A percentile compares a stretch with the other conserved stretches of the same genome.
These are phyloP conservation scores for Westerdykella ornata DNA, from an alignment of 2,329 filamentous ascomycete species.

Conservation along the genomic window DNA sequence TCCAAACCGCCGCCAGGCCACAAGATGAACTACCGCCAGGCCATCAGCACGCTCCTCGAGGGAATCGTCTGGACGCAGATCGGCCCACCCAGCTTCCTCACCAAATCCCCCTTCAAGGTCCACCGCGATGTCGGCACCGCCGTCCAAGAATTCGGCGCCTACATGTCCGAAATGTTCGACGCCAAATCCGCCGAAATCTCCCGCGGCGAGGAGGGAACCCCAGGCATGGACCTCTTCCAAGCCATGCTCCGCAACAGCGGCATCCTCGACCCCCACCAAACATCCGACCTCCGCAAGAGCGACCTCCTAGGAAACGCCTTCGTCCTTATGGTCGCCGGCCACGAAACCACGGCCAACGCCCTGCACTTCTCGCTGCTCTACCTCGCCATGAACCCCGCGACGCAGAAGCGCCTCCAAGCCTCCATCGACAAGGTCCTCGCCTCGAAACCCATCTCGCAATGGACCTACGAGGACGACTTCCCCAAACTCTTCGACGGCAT, in stretches of 20 bases:
- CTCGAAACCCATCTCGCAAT: slow-evolving; percentile 51
- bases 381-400: slow-evolving; percentile 58
- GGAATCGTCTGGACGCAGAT: slow-evolving; percentile 58
- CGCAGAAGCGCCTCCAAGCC: slow-evolving; percentile 60
- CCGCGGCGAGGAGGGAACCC: slow-evolving; percentile 24
- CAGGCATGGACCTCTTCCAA: slow-evolving; percentile 53
- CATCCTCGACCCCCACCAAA: slow-evolving; percentile 25
- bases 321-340: slow-evolving; percentile 61
- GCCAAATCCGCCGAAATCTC: slow-evolving; percentile 50
- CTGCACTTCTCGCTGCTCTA: slow-evolving; percentile 65
- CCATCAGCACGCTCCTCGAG: slow-evolving; percentile 56
- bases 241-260: slow-evolving; percentile 32
- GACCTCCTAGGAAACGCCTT: slow-evolving; percentile 68
- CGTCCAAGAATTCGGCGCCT: slow-evolving; percentile 58
- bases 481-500: slow-evolving; percentile 61
- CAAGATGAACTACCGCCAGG: slow-evolving; percentile 58
- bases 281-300: slow-evolving; percentile 27
- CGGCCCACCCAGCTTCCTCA: slow-evolving; percentile 52
- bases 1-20: slow-evolving; percentile 29
- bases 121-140: slow-evolving; percentile 50
- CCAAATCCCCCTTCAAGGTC: slow-evolving; percentile 42
- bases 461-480: slow-evolving; percentile 65
- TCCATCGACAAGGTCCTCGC: slow-evolving; percentile 63
- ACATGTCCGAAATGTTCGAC: slow-evolving; percentile 63
- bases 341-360: slow-evolving; percentile 73